These are phyloP conservation scores for Tilletiaria anomala DNA, from an alignment of 1,284 basidiomycete species.

Conservation along the genomic window DNA sequence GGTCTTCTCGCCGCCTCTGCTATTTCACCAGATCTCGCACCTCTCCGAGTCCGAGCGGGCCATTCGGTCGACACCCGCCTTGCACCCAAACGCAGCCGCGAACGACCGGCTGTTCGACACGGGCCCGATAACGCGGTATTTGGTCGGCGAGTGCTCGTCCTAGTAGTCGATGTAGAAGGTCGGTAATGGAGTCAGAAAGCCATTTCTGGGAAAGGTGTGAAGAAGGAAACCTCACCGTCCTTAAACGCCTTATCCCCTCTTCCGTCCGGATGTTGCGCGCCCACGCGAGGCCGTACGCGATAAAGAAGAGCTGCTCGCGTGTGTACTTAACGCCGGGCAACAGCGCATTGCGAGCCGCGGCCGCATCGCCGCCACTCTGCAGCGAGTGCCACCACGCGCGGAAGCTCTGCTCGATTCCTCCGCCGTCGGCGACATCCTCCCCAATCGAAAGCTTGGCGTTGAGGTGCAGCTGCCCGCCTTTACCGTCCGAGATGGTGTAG, in stretches of 20 bases:
- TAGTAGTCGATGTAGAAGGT: not conserved
- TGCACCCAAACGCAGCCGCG: conserved; percentile 30
- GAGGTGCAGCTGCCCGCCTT: conserved; percentile 64
- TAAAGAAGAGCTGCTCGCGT: conserved; percentile 40
- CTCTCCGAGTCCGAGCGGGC: conserved; percentile 13
- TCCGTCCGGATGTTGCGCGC: conserved; percentile 23
- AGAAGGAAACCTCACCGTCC: conserved; percentile 10
- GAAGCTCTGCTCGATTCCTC: conserved; percentile 40
- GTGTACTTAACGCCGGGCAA: conserved; percentile 38
- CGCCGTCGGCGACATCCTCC: conserved; percentile 57
- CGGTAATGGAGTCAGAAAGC: not conserved
- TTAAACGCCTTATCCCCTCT: conserved; percentile 25
- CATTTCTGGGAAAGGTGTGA: not conserved
- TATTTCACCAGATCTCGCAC: conserved; percentile 30
- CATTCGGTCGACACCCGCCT: conserved; percentile 25
- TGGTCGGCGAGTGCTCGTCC: conserved; percentile 36
- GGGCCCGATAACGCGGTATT: conserved; percentile 28
- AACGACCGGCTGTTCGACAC: conserved; percentile 28
- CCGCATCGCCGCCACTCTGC: conserved; percentile 13
- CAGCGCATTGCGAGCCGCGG: conserved; percentile 24
- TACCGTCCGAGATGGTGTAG: conserved; percentile 69
- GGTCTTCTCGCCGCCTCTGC: not conserved
- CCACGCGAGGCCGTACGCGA: conserved; percentile 29
- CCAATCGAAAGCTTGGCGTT: conserved; percentile 54
- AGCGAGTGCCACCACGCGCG: conserved; percentile 38